Conservation (phyloP, 129 eudicot species). For the Smallanthus sonchifolius region DNA sequence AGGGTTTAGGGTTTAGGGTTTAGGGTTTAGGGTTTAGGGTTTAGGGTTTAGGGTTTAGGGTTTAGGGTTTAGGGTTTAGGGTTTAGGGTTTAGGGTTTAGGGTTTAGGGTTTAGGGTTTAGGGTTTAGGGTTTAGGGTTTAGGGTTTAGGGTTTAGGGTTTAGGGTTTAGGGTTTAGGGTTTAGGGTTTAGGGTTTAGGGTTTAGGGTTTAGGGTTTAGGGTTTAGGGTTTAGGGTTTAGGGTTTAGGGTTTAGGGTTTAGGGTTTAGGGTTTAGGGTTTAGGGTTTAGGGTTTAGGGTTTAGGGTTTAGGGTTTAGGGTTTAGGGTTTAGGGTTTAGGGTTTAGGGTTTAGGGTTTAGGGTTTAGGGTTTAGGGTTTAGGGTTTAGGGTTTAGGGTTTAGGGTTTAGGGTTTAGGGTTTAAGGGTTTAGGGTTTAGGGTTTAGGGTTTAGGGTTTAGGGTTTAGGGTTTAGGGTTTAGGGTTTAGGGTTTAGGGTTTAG, state of each 20-base stretch:
- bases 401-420: constrained; percentile 18
- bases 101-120: not conserved
- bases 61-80: not conserved
- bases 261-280: constrained; percentile 1
- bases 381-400: constrained; percentile 17
- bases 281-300: not conserved
- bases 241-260: constrained; percentile 4
- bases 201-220: not conserved
- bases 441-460: constrained; percentile 28
- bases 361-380: constrained; percentile 8
- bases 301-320: not conserved
- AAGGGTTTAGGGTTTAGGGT: constrained; percentile 25
- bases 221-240: constrained; percentile 22
- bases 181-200: not conserved
- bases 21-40: not conserved
- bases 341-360: constrained; percentile 7
- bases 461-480: constrained; percentile 19
- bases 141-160: not conserved
- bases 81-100: not conserved
- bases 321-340: constrained; percentile 14
- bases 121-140: not conserved
- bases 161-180: not conserved
- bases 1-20: constrained; percentile 17
- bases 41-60: constrained; percentile 14
- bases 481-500: constrained; percentile 8